These are phyloP conservation scores for Talaromyces funiculosus DNA, from an alignment of 2,329 filamentous ascomycete species.

Conservation along the genomic window DNA sequence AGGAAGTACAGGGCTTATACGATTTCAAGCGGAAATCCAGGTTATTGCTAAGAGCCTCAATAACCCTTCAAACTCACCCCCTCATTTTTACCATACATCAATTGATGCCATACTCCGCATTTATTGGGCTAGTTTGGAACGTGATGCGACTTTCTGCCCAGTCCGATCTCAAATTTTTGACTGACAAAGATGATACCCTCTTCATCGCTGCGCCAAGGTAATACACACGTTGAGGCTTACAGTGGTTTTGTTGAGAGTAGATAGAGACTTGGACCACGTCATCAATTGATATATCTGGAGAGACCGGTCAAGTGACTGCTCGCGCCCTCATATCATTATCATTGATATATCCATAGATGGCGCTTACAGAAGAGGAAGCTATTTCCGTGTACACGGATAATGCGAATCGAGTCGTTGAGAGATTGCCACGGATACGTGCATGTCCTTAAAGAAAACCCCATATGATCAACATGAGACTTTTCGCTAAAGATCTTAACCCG, in stretches of 20 bases:
- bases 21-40: background rate
- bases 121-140: background rate
- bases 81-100: background rate
- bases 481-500: too few species aligned
- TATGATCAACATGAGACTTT: background rate
- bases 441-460: background rate
- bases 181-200: too few species aligned
- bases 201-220: too few species aligned
- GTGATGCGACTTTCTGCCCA: background rate
- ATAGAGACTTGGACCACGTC: background rate
- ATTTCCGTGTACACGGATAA: background rate
- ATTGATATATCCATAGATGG: background rate
- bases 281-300: background rate
- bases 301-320: background rate
- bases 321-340: background rate
- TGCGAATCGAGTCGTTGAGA: background rate
- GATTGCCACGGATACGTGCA: background rate
- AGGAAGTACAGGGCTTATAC: too few species aligned
- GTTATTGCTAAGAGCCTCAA: background rate
- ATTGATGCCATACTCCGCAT: background rate
- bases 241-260: background rate
- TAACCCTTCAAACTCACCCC: background rate
- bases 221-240: background rate
- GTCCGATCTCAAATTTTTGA: background rate
- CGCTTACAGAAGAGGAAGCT: background rate